These are phyloP conservation scores for Neofusicoccum sp. DNA, from an alignment of 2,329 filamentous ascomycete species.

Conservation along the genomic window DNA sequence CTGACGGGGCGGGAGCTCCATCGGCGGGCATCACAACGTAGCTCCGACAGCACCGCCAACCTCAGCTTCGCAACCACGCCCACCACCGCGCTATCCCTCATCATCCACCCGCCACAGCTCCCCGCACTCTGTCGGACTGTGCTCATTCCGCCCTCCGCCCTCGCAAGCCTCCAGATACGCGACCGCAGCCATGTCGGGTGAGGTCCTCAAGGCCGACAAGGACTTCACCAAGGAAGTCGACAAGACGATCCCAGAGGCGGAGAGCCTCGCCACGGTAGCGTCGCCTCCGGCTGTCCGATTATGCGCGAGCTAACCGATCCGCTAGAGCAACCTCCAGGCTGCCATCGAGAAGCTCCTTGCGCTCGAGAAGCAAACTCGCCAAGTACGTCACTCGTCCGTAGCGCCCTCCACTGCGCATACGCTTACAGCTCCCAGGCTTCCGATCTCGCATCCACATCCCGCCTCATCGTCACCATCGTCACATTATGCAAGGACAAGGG, in stretches of 20 bases:
- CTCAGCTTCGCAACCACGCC: conserved; percentile 11
- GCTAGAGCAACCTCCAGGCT: conserved; percentile 71
- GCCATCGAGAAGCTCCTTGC: conserved; percentile 90
- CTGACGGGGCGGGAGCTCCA: conserved; percentile 15
- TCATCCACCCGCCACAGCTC: background rate
- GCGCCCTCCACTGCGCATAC: background rate
- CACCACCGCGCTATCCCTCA: conserved; percentile 4
- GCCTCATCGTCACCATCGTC: conserved; percentile 82
- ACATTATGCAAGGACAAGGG: conserved; percentile 90
- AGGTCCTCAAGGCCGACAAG: conserved; percentile 87
- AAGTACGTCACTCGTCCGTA: conserved; percentile 56
- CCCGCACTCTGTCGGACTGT: background rate
- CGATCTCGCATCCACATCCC: conserved; percentile 91
- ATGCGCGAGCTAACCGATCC: conserved; percentile 22
- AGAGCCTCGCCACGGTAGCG: conserved; percentile 80
- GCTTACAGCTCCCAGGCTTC: conserved; percentile 65
- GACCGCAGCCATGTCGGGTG: conserved; percentile 67
- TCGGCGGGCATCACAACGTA: conserved; percentile 19
- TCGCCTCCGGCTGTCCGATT: background rate
- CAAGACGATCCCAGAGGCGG: conserved; percentile 83
- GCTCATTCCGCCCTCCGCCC: background rate
- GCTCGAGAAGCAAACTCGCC: conserved; percentile 95
- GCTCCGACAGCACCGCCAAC: conserved; percentile 15
- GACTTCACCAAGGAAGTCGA: conserved; percentile 98
- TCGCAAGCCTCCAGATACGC: background rate